Conservation (phyloP, 768 basidiomycete genomes). For the Porphyrellus cyaneotinctus region DNA sequence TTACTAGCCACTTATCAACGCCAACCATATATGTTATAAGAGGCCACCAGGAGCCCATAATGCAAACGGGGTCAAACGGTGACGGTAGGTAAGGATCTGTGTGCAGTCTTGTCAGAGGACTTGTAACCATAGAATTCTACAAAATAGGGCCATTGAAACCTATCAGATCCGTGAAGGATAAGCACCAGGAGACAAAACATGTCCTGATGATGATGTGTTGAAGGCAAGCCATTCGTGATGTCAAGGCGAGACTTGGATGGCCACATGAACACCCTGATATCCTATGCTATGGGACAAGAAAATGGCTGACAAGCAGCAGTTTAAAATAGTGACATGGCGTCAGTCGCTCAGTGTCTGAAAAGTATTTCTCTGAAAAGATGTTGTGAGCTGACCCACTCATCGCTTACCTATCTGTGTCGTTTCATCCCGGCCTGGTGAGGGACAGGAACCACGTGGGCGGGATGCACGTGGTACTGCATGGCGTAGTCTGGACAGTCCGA, state of each 20-base stretch:
- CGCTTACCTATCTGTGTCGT: no score
- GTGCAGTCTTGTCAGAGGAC: background rate
- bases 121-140: background rate
- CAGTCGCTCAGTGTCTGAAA: no score
- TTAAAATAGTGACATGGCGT: no score
- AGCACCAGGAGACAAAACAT: background rate
- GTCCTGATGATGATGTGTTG: background rate
- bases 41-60: background rate
- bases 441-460: no score
- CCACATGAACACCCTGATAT: no score
- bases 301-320: no score
- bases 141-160: background rate
- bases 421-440: no score
- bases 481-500: no score
- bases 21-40: background rate
- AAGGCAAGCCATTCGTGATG: background rate
- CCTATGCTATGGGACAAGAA: no score
- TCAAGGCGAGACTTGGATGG: background rate
- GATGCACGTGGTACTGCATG: no score
- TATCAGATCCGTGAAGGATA: background rate
- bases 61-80: background rate
- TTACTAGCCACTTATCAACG: background rate
- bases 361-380: no score
- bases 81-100: background rate
- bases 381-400: no score